Conservation (phyloP, 116 monocot species). For the Trichopus zeylanicus region DNA sequence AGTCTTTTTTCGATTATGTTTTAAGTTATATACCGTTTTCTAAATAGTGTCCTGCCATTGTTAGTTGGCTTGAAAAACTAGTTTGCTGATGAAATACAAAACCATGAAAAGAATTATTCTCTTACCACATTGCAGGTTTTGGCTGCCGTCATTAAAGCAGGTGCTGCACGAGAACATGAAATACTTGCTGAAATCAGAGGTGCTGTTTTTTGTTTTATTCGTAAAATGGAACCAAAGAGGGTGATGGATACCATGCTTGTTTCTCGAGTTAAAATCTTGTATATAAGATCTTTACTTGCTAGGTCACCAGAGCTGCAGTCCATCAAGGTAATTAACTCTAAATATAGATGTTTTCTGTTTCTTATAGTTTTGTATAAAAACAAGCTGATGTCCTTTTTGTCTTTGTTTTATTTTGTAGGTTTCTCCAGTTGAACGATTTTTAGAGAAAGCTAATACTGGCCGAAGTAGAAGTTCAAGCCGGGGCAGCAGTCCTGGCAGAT, state of each 20-base stretch:
- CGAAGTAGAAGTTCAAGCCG: conserved; percentile 86
- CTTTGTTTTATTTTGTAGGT: conserved; percentile 43
- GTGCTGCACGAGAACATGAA: conserved; percentile 97
- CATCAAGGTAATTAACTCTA: conserved; percentile 50
- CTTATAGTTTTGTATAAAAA: background rate
- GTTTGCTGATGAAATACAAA: background rate
- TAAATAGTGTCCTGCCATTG: no score
- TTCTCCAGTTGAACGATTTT: conserved; percentile 78
- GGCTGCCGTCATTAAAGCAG: conserved; percentile 99
- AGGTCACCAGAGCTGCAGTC: conserved; percentile 94
- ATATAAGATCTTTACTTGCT: conserved; percentile 93
- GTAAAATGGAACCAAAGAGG: conserved; percentile 81
- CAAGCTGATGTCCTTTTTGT: background rate
- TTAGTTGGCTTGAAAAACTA: no score
- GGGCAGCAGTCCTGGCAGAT: conserved; percentile 79
- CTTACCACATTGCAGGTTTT: conserved; percentile 95
- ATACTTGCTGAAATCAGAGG: conserved; percentile 98
- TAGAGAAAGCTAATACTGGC: conserved; percentile 75
- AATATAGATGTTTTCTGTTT: background rate
- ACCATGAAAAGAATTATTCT: background rate
- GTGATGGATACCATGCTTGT: conserved; percentile 99
- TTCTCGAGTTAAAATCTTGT: conserved; percentile 95
- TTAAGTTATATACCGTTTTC: no score
- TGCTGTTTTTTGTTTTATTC: conserved; percentile 91
- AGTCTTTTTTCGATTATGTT: no score